Conservation (phyloP, 805 yeast genomes). For the Sungouiella blattae region DNA sequence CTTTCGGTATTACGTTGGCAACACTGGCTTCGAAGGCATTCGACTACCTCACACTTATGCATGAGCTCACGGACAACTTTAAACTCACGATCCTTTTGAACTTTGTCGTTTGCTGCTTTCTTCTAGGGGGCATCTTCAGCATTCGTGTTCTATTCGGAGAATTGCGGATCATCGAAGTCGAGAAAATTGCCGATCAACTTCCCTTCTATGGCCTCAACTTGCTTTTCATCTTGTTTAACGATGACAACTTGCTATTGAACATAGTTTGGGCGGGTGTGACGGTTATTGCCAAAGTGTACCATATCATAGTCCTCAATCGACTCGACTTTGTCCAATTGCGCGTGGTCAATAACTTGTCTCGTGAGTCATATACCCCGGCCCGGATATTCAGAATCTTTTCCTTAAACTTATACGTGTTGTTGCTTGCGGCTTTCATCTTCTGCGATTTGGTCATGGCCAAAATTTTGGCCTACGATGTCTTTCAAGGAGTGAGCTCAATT, state of each 20-base stretch:
- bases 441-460: slow-evolving; percentile 53
- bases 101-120: slow-evolving; percentile 12
- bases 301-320: slow-evolving; percentile 65
- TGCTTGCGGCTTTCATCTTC: slow-evolving; percentile 42
- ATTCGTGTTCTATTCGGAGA: slow-evolving; percentile 62
- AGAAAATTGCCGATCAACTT: slow-evolving; percentile 46
- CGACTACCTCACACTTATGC: slow-evolving; percentile 13
- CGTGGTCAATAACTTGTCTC: slow-evolving; percentile 23
- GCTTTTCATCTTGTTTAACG: slow-evolving; percentile 62
- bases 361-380: slow-evolving; percentile 10
- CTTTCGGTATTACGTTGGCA: slow-evolving; percentile 8
- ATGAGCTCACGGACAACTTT: slow-evolving; percentile 14
- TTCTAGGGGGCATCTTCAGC: slow-evolving; percentile 28
- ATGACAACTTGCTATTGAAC: slow-evolving; percentile 54
- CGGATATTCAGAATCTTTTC: slow-evolving; percentile 30
- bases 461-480: slow-evolving; percentile 54
- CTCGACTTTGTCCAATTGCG: slow-evolving; percentile 37
- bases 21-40: slow-evolving; percentile 10
- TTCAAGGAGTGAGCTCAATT: slow-evolving; percentile 48
- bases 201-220: slow-evolving; percentile 40
- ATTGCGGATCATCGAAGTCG: slow-evolving; percentile 68
- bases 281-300: slow-evolving; percentile 57
- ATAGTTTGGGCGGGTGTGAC: slow-evolving; percentile 36
- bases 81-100: slow-evolving; percentile 14
- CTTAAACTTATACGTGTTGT: slow-evolving; percentile 40